Evolutionary conservation across 495 filamentous ascomycete species (phyloP).

Genomic region (Aspergillus sclerotiicarbonarius): DNA sequence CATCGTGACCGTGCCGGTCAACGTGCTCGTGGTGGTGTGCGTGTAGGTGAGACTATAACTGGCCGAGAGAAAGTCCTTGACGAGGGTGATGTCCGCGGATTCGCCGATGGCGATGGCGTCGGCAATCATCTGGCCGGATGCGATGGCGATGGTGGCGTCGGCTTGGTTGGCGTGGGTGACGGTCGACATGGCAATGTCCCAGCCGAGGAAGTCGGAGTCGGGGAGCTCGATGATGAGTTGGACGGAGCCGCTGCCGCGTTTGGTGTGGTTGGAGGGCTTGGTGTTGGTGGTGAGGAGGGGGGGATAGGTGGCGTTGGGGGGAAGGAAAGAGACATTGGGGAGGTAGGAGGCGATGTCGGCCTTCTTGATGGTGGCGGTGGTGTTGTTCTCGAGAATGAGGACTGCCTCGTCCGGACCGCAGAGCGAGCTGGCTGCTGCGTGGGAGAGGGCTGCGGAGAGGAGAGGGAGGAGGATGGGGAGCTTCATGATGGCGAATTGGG

Average conservation of each 20-base stretch:
- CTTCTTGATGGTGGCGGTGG: conserved; percentile 11
- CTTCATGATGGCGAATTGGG: neutral
- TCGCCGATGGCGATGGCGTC: conserved; percentile 12
- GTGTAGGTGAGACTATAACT: conserved; percentile 7
- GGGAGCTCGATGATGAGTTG: conserved; percentile 16
- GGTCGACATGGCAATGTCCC: conserved; percentile 19
- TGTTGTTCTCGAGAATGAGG: conserved; percentile 13
- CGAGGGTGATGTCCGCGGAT: neutral
- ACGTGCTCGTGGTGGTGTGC: conserved; percentile 7
- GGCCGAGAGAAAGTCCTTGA: conserved; percentile 12
- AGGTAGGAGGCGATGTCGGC: conserved; percentile 11
- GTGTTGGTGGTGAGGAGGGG: neutral
- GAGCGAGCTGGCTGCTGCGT: conserved; percentile 1
- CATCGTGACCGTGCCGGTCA: conserved; percentile 20
- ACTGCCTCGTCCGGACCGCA: conserved; percentile 9
- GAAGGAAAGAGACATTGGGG: conserved; percentile 1
- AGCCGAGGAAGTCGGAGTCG: conserved; percentile 19
- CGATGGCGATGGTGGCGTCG: conserved; percentile 14
- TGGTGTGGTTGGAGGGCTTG: conserved; percentile 2
- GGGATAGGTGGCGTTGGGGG: conserved; percentile 1
- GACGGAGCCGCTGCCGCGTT: conserved; percentile 6
- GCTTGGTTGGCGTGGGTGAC: conserved; percentile 18
- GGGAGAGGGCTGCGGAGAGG: neutral
- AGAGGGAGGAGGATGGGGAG: neutral
- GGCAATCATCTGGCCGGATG: conserved; percentile 11